These are phyloP conservation scores for Delonix regia DNA, from an alignment of 306 rosid species.

Conservation along the genomic window DNA sequence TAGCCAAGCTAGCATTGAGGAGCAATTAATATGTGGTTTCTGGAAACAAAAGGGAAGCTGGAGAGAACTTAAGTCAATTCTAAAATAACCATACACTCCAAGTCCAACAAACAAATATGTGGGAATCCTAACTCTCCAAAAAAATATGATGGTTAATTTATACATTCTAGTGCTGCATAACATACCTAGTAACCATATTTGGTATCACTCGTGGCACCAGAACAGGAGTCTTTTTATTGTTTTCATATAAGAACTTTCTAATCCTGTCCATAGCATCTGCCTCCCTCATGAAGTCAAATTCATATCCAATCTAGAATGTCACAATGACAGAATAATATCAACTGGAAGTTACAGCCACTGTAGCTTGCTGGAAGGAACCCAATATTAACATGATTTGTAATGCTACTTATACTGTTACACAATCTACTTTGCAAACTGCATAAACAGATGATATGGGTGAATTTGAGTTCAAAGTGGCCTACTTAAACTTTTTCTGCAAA, in stretches of 20 bases:
- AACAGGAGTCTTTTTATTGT: constrained; percentile 77
- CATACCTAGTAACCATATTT: constrained; percentile 79
- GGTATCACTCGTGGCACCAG: constrained; percentile 75
- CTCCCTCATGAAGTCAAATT: constrained; percentile 94
- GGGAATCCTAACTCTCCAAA: constrained; percentile 1
- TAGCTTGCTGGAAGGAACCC: constrained; percentile 34
- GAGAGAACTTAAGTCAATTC: constrained; percentile 8
- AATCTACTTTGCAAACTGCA: background rate
- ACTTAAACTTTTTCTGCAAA: constrained; percentile 3
- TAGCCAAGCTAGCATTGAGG: constrained; percentile 19
- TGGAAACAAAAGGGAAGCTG: constrained; percentile 18
- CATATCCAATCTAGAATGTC: constrained; percentile 82
- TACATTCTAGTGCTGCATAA: constrained; percentile 29
- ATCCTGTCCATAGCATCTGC: constrained; percentile 80
- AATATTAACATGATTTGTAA: constrained; percentile 1
- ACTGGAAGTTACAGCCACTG: constrained; percentile 35
- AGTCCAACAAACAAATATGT: background rate
- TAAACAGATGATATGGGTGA: background rate
- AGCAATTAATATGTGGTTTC: constrained; percentile 26
- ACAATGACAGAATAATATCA: constrained; percentile 35
- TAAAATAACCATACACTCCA: background rate
- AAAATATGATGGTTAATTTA: constrained; percentile 13
- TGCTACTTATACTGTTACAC: background rate
- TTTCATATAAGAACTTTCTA: constrained; percentile 64
- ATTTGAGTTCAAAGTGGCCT: background rate